Evolutionary conservation across 495 filamentous ascomycete genomes (phyloP), one percentile per base, ranked within the genome.

Genomic region (Cryomyces minteri): DNA sequence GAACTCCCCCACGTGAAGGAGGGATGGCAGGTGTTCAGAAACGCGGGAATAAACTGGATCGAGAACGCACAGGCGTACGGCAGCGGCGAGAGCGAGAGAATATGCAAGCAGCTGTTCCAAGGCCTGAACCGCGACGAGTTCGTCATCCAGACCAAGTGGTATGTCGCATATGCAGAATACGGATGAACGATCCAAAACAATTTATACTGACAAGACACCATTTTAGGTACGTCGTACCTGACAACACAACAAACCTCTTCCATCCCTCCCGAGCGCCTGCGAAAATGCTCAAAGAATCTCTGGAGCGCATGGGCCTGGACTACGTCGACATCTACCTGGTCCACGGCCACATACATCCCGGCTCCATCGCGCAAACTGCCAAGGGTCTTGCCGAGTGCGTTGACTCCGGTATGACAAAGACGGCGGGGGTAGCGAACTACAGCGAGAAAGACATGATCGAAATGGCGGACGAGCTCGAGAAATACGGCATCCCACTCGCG

Each of bases 341-440:
- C 7, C 53, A 55, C 32, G 53, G 51, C 7, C 51, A 54, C 12
- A 53, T 55, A 40, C 53, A 55, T 46, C 6, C 42, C 6, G 44
- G 45, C 30, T 39, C 39, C 6, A 53, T 55, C 36, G 31, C 39
- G 25, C 45, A 10, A 28, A 41, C 48, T 1, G 53, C 51, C 4
- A 51, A 55, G 39, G 45, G 51, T 18, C 39, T 68, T 12, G 61
- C 60, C 0, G 61, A 64, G 1, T 68, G 65, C 44, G 65, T 67
- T 32, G 45, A 65, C 18, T 31, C 53, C 4, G 65, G 65, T 0
- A 48, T 64, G 44, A 46, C 65, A 5, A 55, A 54, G 28, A 50
- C 57, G 0, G 58, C 67, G 0, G 65, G 63, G 6, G 65, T 68
- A 2, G 60, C 65, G 36, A 68, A 68, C 48, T 66, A 68, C 47